Evolutionary conservation across 305 asterid genomes (phyloP).

Genomic region (Nicotiana rustica): DNA sequence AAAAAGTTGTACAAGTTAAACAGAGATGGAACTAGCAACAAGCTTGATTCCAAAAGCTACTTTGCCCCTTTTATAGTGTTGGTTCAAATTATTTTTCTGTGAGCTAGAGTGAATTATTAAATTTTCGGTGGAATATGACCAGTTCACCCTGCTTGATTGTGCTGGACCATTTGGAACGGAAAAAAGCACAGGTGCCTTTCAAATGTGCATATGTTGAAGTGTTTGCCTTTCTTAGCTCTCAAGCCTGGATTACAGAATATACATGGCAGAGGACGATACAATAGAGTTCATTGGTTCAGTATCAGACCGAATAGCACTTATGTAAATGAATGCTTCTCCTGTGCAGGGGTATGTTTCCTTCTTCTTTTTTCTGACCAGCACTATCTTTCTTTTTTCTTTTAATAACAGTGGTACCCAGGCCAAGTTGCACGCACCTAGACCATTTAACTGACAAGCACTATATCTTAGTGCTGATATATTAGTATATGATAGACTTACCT

Average conservation of each 20-base stretch:
- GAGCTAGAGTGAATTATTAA: background rate
- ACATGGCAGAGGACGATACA: background rate
- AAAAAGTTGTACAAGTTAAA: background rate
- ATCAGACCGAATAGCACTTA: background rate
- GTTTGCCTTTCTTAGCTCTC: background rate
- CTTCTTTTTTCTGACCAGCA: background rate
- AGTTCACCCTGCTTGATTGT: background rate
- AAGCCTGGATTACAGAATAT: slow-evolving; percentile 1
- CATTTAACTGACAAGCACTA: background rate
- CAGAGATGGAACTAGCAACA: background rate
- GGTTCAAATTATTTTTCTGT: background rate
- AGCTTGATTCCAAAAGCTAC: slow-evolving; percentile 19
- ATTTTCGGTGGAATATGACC: background rate
- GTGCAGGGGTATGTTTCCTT: background rate
- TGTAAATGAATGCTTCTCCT: background rate
- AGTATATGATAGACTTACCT: background rate
- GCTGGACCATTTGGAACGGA: slow-evolving; percentile 8
- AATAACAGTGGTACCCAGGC: background rate
- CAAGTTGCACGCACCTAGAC: background rate
- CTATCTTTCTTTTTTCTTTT: background rate
- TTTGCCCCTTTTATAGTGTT: background rate
- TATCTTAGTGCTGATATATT: background rate
- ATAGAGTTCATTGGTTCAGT: background rate
- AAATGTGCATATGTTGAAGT: background rate
- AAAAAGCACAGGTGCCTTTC: background rate